A percentile compares a stretch with the other conserved stretches of the same genome.
Conservation (phyloP, 2,329 filamentous ascomycete species). For the Paecilomyces variotii region DNA sequence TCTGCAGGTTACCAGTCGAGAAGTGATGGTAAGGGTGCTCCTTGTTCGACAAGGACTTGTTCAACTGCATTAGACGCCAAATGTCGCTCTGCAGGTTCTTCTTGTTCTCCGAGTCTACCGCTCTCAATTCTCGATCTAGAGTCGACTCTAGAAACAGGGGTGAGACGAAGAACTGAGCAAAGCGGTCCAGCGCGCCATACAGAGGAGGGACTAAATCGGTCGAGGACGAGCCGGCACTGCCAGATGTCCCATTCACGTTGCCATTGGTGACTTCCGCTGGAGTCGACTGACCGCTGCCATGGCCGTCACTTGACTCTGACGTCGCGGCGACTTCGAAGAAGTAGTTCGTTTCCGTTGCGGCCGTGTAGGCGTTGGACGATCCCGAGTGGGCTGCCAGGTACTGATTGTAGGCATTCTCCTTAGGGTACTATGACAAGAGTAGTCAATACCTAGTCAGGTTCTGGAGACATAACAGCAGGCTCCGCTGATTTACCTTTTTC, state of each 20-base stretch:
- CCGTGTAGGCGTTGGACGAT: conserved; percentile 91
- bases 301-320: conserved; percentile 38
- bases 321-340: conserved; percentile 92
- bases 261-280: conserved; percentile 15
- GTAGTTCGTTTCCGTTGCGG: conserved; percentile 89
- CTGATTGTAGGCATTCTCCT: conserved; percentile 91
- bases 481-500: conserved; percentile 59
- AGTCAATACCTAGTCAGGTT: neutral
- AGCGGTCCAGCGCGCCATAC: conserved; percentile 77
- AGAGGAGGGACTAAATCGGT: conserved; percentile 47
- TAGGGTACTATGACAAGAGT: conserved; percentile 56
- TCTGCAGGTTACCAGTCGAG: conserved; percentile 80
- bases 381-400: conserved; percentile 88
- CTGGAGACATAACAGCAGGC: neutral
- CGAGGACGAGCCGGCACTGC: conserved; percentile 13
- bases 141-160: conserved; percentile 80
- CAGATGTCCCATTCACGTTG: conserved; percentile 10
- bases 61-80: conserved; percentile 81
- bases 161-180: conserved; percentile 87
- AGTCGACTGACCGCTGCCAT: conserved; percentile 17
- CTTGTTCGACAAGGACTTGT: conserved; percentile 80
- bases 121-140: conserved; percentile 75
- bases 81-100: conserved; percentile 89
- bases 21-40: conserved; percentile 87
- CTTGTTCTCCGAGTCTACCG: conserved; percentile 94